Conservation (phyloP, 129 eudicot species). For the Lactuca sativa region DNA sequence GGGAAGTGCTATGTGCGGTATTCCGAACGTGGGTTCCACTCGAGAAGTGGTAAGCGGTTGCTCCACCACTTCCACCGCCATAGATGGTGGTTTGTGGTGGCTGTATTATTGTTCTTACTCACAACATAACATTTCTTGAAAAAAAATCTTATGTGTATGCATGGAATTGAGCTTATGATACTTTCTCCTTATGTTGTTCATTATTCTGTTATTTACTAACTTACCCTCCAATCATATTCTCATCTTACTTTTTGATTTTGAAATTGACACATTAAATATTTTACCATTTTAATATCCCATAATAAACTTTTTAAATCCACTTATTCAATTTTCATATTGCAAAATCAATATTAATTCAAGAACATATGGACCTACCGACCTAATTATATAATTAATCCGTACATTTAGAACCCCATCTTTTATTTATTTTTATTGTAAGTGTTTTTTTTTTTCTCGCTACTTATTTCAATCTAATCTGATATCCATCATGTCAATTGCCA, state of each 20-base stretch:
- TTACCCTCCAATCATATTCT: not conserved
- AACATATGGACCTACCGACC: not conserved
- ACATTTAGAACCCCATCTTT: not conserved
- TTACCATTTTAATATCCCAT: not conserved
- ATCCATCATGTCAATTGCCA: not conserved
- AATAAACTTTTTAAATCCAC: not conserved
- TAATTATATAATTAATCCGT: too few species aligned
- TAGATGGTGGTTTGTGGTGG: conserved; percentile 43
- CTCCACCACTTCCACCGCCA: conserved; percentile 41
- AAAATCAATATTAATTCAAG: not conserved
- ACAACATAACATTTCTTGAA: not conserved
- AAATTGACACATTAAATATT: not conserved
- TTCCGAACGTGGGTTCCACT: conserved; percentile 51
- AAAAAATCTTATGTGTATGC: conserved; percentile 10
- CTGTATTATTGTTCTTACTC: conserved; percentile 26
- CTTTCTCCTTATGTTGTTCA: not conserved
- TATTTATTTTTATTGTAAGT: not conserved
- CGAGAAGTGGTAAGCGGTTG: conserved; percentile 61
- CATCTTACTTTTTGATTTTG: not conserved
- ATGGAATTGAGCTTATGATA: conserved; percentile 20
- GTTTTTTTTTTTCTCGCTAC: not conserved
- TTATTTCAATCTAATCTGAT: conserved; percentile 6
- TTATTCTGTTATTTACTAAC: conserved; percentile 12
- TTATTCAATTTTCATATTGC: not conserved
- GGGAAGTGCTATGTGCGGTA: conserved; percentile 78